Percentiles rank a stretch among this genome's conserved stretches.
phyloP scores from a whole-genome alignment of 2,329 filamentous ascomycete genomes.

The Cladophialophora immunda region DNA sequence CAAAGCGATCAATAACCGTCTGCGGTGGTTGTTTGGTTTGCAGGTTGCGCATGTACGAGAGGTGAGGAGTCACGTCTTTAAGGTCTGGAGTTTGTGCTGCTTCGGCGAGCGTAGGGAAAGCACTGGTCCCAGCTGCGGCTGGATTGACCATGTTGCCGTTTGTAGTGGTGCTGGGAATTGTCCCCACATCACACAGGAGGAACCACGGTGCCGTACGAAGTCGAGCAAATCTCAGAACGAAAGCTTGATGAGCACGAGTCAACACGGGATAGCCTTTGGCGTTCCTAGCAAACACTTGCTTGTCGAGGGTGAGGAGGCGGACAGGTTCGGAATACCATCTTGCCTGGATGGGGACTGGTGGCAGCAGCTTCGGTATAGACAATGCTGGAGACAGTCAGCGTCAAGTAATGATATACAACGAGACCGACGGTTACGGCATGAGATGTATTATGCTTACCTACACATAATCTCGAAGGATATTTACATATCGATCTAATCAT shows the following conservation, averaged over 20 bases:
- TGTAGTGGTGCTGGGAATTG: slow-evolving; percentile 57
- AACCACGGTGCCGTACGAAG: slow-evolving; percentile 68
- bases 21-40: slow-evolving; percentile 79
- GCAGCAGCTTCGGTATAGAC: slow-evolving; percentile 66
- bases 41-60: slow-evolving; percentile 84
- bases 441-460: slow-evolving; percentile 71
- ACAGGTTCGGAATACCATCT: slow-evolving; percentile 72
- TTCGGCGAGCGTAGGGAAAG: slow-evolving; percentile 75
- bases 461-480: slow-evolving; percentile 80
- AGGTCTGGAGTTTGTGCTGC: slow-evolving; percentile 60
- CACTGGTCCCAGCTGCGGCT: slow-evolving; percentile 43
- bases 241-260: slow-evolving; percentile 64
- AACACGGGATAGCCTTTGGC: slow-evolving; percentile 67
- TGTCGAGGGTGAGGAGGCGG: slow-evolving; percentile 63
- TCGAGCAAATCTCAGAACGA: slow-evolving; percentile 66
- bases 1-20: slow-evolving; percentile 71
- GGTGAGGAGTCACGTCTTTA: slow-evolving; percentile 69
- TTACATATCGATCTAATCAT: slow-evolving; percentile 83
- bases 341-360: slow-evolving; percentile 63
- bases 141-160: slow-evolving; percentile 6
- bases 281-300: slow-evolving; percentile 65
- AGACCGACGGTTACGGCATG: not conserved
- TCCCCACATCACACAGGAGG: slow-evolving; percentile 65
- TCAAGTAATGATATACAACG: slow-evolving; percentile 25
- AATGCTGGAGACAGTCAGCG: slow-evolving; percentile 55